phyloP scores from a whole-genome alignment of 2,329 filamentous ascomycete species.

The Sporothrix inflata region DNA sequence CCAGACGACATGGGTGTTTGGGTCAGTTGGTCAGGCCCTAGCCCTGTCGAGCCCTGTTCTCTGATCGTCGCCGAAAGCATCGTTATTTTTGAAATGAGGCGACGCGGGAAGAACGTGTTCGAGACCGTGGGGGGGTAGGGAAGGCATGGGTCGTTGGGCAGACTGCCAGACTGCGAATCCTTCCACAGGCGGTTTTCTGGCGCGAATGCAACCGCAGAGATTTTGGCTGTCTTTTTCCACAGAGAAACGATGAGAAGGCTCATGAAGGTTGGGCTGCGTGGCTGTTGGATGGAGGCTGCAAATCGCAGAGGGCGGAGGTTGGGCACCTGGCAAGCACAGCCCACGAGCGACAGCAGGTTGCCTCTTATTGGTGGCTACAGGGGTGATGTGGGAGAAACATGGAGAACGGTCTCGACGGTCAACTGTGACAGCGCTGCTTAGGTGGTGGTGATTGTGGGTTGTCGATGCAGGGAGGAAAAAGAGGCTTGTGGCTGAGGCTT shows the following conservation, averaged over 20 bases:
- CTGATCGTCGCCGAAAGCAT: neutral
- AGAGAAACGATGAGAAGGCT: neutral
- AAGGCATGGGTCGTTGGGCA: neutral
- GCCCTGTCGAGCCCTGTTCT: neutral
- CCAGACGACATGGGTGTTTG: neutral
- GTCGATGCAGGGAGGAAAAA: neutral
- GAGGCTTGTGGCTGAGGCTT: neutral
- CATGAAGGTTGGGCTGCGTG: neutral
- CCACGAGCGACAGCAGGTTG: neutral
- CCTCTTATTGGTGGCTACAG: neutral
- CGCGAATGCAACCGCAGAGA: neutral
- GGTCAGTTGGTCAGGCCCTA: neutral
- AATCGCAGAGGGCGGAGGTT: neutral
- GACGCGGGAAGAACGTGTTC: neutral
- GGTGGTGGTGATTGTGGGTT: constrained; percentile 10
- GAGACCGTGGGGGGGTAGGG: neutral
- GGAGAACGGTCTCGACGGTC: neutral
- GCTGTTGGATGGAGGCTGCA: neutral
- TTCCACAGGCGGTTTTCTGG: neutral
- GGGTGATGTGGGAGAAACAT: neutral
- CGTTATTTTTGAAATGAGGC: neutral
- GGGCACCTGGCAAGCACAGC: neutral
- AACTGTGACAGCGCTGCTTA: constrained; percentile 7
- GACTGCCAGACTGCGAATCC: neutral
- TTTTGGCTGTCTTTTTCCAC: neutral